Conservation (phyloP, 768 basidiomycete genomes). For the Boletus bicolor region DNA sequence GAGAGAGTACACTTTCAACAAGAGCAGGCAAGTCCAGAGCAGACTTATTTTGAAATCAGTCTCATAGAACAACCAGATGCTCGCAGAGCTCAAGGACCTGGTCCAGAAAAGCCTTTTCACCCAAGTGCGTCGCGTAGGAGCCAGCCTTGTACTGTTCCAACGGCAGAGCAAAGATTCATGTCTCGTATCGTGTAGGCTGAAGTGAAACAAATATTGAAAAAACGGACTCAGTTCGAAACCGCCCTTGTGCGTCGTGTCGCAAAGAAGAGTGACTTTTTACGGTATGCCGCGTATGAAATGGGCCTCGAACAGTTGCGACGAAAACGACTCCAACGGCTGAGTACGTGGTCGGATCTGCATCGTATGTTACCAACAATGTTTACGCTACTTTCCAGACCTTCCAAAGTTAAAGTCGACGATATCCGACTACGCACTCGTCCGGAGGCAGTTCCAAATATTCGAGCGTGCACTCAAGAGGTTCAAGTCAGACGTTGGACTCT, state of each 20-base stretch:
- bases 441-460: constrained; percentile 85
- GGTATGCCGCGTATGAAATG: constrained; percentile 93
- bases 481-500: constrained; percentile 81
- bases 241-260: constrained; percentile 80
- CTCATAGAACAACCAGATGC: constrained; percentile 55
- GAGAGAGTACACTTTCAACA: constrained; percentile 93
- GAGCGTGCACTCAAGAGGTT: constrained; percentile 88
- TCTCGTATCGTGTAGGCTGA: constrained; percentile 50
- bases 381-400: constrained; percentile 26
- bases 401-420: constrained; percentile 48
- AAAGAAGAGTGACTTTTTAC: constrained; percentile 83
- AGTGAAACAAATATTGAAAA: constrained; percentile 79
- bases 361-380: neutral
- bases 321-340: constrained; percentile 69
- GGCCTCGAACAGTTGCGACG: constrained; percentile 74
- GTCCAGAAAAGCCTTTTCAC: constrained; percentile 84
- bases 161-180: constrained; percentile 1
- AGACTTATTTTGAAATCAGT: neutral
- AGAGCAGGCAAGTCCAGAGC: constrained; percentile 60
- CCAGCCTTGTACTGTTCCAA: neutral
- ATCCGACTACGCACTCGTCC: constrained; percentile 82
- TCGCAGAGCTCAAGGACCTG: constrained; percentile 92
- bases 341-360: constrained; percentile 40
- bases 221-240: constrained; percentile 79
- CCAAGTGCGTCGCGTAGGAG: constrained; percentile 44